Evolutionary conservation across 2,329 filamentous ascomycete genomes (phyloP), one percentile per base, ranked within the genome.

Genomic region (Cladorrhinum sp.): DNA sequence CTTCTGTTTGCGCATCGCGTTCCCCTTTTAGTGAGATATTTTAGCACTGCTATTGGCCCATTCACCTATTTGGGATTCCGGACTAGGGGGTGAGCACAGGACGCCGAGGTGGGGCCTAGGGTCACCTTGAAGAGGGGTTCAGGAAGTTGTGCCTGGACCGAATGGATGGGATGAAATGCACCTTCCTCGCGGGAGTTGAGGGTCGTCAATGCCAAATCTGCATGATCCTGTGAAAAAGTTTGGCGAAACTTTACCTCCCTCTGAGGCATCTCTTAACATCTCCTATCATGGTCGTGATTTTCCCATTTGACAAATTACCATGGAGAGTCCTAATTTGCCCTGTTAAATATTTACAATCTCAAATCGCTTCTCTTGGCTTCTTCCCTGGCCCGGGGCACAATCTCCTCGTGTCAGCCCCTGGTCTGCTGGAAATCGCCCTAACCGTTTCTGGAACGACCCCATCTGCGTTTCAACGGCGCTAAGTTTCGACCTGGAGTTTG

Each of bases 381-480:
- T 45, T 45, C 18, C n/a, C 41, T 9, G 41, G n/a, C 16, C 41
- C n/a, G 41, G 41, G 32, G 32, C 32, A 8, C 32, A 8, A 36
- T 45, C n/a, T 22, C 41, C 41, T 45, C 41, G 41, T 45, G 41
- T 45, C 41, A 45, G 16, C 5, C 53, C 53, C 36, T 56, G 53
- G 32, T 36, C 32, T 36, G 32, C 32, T 36, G 32, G 32, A 36
- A 36, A 10, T 45, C 49, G 25, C 49, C 25, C 41, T 56, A 27
- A 56, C 53, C 53, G n/a, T 18, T 48, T 49, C 10, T 36, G 53
- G 53, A 56, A 18, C 24, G 23, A 25, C 53, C 50, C 53, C 53
- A 56, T 56, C 22, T 56, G 48, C 53, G 53, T 49, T 56, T 56
- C 53, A 49, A 56, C 53, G 53, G 53, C 53, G 53, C 53, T 56